Conservation (phyloP, 495 filamentous ascomycete species). For the Aspergillus taichungensis region DNA sequence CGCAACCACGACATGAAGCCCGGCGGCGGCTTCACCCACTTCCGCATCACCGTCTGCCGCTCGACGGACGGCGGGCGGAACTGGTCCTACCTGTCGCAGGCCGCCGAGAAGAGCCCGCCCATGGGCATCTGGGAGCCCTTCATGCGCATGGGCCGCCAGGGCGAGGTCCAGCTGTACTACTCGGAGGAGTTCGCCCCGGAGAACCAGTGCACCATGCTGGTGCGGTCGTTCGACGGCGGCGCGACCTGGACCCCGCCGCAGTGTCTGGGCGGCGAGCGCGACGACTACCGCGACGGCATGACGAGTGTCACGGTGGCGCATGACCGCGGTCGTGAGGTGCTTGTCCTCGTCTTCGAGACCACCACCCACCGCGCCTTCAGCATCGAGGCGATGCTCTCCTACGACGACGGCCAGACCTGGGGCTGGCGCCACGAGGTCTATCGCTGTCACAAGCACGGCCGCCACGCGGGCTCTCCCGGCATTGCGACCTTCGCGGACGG, state of each 20-base stretch:
- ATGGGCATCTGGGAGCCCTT: conserved; percentile 56
- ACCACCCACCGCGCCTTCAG: conserved; percentile 41
- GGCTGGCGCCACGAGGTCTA: conserved; percentile 43
- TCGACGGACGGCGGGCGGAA: conserved; percentile 44
- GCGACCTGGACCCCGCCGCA: conserved; percentile 37
- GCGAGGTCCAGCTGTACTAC: conserved; percentile 49
- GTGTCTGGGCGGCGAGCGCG: conserved; percentile 38
- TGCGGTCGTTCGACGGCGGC: conserved; percentile 47
- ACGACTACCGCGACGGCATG: conserved; percentile 51
- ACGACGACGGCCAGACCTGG: conserved; percentile 50
- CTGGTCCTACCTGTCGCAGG: conserved; percentile 49
- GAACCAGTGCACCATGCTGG: conserved; percentile 54
- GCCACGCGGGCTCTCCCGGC: conserved; percentile 51
- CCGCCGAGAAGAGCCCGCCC: conserved; percentile 32
- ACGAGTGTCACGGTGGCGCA: conserved; percentile 41
- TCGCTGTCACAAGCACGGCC: conserved; percentile 25
- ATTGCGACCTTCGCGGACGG: conserved; percentile 48
- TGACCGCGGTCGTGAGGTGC: conserved; percentile 34
- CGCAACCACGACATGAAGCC: conserved; percentile 48
- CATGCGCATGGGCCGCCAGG: conserved; percentile 39
- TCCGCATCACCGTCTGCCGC: conserved; percentile 53
- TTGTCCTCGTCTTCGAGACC: conserved; percentile 54
- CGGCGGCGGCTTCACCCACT: conserved; percentile 30
- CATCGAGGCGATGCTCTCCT: conserved; percentile 46
- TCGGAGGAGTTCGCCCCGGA: conserved; percentile 43